Evolutionary conservation across 225 moss, liverwort and hornwort genomes (phyloP), one percentile per base, ranked within the genome.

Genomic region (Polytrichum commune): DNA sequence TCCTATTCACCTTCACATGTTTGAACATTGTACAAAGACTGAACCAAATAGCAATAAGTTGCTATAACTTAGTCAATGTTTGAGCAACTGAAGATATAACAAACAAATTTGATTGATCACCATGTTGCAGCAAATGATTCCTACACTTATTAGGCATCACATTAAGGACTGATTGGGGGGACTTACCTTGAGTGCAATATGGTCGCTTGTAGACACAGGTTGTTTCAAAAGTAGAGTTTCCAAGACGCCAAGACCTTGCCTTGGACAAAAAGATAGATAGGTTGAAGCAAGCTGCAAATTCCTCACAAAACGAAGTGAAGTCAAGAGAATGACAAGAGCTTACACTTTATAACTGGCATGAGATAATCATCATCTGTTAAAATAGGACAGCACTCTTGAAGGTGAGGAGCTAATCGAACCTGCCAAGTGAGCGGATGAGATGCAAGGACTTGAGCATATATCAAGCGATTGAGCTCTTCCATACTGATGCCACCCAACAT

Each of bases 361-460:
- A 46, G 46, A 58, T 24, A 58, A 58, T 20, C 58, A 58, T 2
- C 2, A 6, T 20, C 58, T 58, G 20, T 1, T 58, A 58, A n/a
- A 58, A 58, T 46, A 46, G 13, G 4, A 46, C 46, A 46, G 46
- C 16, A 46, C 16, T 46, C 16, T 46, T 46, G 16, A 16, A 46
- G 46, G 27, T 13, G 27, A 26, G 62, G 22, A 61, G 69, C 19
- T 33, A 56, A 29, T 64, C 78, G 55, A 57, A 90, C 92, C 92
- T 93, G 93, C 98, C 98, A 98, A 53, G 95, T 98, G 74, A 91
- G 90, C 60, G 87, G 90, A 83, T 98, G 95, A 73, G 93, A 95
- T 55, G 90, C 82, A 33, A 98, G 80, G 55, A 88, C 84, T 89
- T 98, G 98, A 65, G 95, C 90, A 74, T 98, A 98, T 29, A 85